phyloP scores from a whole-genome alignment of 129 eudicot species.

The Heracleum sosnowskyi region DNA sequence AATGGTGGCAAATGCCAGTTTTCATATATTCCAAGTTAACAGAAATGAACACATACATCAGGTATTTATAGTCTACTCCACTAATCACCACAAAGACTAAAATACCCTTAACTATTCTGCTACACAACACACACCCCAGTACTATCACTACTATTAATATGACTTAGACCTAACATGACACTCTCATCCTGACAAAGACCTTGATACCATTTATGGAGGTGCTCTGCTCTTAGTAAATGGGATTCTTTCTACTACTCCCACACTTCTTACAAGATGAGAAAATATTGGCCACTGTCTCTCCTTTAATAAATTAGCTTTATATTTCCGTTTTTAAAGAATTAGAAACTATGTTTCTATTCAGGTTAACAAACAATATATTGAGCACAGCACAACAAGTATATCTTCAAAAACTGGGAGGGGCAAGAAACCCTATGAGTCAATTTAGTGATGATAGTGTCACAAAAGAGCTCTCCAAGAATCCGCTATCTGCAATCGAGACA shows the following conservation, averaged over 20 bases:
- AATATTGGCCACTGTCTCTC: not conserved
- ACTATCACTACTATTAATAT: no score
- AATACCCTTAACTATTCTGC: no score
- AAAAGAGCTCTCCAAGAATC: constrained; percentile 38
- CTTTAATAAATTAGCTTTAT: not conserved
- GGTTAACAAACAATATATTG: constrained; percentile 89
- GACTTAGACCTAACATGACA: no score
- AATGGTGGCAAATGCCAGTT: no score
- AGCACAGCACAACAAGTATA: constrained; percentile 89
- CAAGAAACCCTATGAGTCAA: constrained; percentile 47
- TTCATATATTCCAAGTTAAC: no score
- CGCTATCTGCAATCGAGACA: constrained; percentile 35
- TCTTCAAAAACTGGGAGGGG: constrained; percentile 96
- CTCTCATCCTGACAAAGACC: no score
- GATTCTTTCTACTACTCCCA: not conserved
- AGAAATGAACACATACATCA: no score
- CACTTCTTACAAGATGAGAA: not conserved
- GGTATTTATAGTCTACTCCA: no score
- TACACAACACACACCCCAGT: no score
- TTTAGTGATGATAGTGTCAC: constrained; percentile 38
- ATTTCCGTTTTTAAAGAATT: not conserved
- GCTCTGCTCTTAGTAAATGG: not conserved
- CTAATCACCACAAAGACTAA: no score
- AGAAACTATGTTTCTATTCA: constrained; percentile 20
- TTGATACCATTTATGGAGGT: not conserved